phyloP scores from a whole-genome alignment of 306 rosid genomes.

The Cicer pinnatifidum region DNA sequence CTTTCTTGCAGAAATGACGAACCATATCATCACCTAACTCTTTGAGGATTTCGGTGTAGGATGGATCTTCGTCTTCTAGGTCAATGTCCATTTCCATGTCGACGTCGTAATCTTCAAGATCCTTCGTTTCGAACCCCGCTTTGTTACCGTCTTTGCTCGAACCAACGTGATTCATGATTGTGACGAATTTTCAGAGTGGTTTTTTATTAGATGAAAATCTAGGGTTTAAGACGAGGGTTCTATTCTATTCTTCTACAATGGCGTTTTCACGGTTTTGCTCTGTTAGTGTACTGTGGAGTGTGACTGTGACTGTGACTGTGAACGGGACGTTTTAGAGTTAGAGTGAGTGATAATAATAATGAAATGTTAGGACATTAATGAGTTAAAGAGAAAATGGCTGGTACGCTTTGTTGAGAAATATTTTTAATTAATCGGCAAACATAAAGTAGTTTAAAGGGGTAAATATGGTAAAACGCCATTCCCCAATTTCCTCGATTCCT shows the following conservation, averaged over 20 bases:
- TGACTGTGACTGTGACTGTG: background rate
- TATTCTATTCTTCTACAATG: background rate
- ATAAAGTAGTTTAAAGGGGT: background rate
- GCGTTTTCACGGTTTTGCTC: background rate
- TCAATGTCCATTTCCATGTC: constrained; percentile 38
- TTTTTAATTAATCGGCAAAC: too few relatives aligned
- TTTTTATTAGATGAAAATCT: background rate
- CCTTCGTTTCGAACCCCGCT: constrained; percentile 18
- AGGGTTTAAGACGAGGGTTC: constrained; percentile 31
- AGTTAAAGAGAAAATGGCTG: too few relatives aligned
- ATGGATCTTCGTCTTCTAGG: background rate
- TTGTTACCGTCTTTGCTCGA: constrained; percentile 55
- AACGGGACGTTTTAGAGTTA: background rate
- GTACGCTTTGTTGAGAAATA: too few relatives aligned
- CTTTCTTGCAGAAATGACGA: constrained; percentile 55
- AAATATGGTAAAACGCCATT: background rate
- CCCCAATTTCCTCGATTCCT: background rate
- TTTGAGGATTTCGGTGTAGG: constrained; percentile 36
- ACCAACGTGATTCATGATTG: constrained; percentile 58
- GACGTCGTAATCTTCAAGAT: constrained; percentile 38
- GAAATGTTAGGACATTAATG: too few relatives aligned
- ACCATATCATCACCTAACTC: constrained; percentile 54
- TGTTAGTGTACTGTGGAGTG: background rate
- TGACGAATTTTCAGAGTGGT: background rate
- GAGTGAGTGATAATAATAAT: too few relatives aligned